These are phyloP conservation scores for Cordyceps tenuipes DNA, from an alignment of 2,329 filamentous ascomycete species.

Conservation along the genomic window DNA sequence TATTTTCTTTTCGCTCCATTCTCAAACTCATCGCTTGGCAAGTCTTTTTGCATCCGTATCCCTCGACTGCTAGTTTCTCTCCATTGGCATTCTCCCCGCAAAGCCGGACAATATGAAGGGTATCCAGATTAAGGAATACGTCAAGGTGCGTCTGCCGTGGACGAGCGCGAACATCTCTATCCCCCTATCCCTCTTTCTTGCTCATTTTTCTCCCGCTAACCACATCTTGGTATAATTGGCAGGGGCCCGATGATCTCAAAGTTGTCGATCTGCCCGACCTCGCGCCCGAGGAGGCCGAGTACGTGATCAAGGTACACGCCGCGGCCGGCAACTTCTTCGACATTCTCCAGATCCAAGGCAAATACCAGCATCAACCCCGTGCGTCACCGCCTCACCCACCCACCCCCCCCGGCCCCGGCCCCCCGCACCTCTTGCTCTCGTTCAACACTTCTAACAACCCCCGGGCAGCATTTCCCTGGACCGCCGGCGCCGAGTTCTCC, in stretches of 20 bases:
- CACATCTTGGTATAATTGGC: neutral
- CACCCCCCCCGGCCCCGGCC: neutral
- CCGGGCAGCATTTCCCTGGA: constrained; percentile 64
- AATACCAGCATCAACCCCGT: constrained; percentile 87
- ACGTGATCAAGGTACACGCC: constrained; percentile 79
- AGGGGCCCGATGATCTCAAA: constrained; percentile 72
- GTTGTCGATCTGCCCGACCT: constrained; percentile 71
- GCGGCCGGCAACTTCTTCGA: constrained; percentile 96
- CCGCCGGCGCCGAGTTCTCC: constrained; percentile 79
- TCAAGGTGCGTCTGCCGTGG: constrained; percentile 46
- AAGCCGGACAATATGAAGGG: constrained; percentile 53
- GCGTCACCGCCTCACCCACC: constrained; percentile 15
- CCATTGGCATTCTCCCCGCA: neutral
- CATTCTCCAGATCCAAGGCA: constrained; percentile 86
- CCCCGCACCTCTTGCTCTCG: neutral
- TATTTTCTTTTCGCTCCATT: neutral
- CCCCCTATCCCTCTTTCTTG: neutral
- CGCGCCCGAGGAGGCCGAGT: constrained; percentile 61
- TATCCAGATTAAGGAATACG: constrained; percentile 65
- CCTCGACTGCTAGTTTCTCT: neutral
- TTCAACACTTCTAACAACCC: neutral
- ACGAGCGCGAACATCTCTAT: neutral
- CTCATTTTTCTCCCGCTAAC: neutral
- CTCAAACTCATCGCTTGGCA: neutral
- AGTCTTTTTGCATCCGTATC: neutral